Conservation (phyloP, 2,329 filamentous ascomycete species). For the Xylariales sp. region DNA sequence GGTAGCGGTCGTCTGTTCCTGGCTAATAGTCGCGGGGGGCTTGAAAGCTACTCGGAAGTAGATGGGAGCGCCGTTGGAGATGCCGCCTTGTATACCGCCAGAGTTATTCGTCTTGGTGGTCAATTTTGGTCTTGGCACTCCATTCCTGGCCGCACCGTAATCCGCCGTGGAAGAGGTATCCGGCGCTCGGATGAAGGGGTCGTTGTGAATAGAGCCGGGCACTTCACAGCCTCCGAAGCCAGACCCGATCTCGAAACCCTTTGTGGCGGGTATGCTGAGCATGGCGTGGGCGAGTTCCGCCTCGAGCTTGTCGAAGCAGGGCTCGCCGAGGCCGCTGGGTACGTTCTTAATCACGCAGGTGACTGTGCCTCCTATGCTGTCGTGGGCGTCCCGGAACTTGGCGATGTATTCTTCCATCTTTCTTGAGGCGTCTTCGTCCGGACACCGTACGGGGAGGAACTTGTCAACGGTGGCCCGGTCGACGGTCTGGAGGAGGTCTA, state of each 20-base stretch:
- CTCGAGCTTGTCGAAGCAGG: conserved; percentile 95
- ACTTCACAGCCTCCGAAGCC: conserved; percentile 90
- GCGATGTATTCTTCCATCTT: conserved; percentile 84
- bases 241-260: conserved; percentile 94
- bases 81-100: conserved; percentile 94
- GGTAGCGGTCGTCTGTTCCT: conserved; percentile 84
- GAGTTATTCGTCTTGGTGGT: conserved; percentile 95
- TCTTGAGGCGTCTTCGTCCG: conserved; percentile 68
- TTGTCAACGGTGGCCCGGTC: conserved; percentile 82
- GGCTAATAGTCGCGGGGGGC: conserved; percentile 90
- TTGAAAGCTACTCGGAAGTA: conserved; percentile 98
- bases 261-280: conserved; percentile 93
- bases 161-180: conserved; percentile 65
- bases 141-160: conserved; percentile 56
- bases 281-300: conserved; percentile 92
- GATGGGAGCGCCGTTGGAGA: conserved; percentile 91
- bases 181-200: conserved; percentile 77
- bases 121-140: conserved; percentile 69
- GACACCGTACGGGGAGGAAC: conserved; percentile 91
- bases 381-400: conserved; percentile 79
- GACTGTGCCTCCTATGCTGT: conserved; percentile 94
- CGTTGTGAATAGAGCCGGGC: conserved; percentile 91
- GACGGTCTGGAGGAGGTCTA: conserved; percentile 77
- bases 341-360: conserved; percentile 92
- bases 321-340: conserved; percentile 89